phyloP scores from a whole-genome alignment of 768 basidiomycete genomes.

The Phylloporus sp. region DNA sequence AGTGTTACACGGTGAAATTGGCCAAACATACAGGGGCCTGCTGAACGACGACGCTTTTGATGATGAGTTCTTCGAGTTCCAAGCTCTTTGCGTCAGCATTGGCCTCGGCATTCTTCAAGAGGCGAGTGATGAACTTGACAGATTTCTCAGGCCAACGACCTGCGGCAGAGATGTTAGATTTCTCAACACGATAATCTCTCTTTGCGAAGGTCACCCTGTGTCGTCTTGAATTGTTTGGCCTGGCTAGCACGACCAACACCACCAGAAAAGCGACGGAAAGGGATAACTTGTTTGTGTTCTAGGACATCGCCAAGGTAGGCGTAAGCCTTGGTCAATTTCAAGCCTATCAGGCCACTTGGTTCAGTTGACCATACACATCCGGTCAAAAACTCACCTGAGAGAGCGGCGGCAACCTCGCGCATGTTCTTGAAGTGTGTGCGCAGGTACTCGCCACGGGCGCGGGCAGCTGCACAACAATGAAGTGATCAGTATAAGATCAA shows the following conservation, averaged over 20 bases:
- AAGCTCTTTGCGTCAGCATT: slow-evolving; percentile 98
- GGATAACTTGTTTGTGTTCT: slow-evolving; percentile 96
- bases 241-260: slow-evolving; percentile 93
- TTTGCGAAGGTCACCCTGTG: slow-evolving; percentile 68
- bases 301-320: slow-evolving; percentile 88
- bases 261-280: slow-evolving; percentile 93
- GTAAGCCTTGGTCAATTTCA: slow-evolving; percentile 94
- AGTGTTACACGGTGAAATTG: background rate
- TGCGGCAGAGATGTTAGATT: slow-evolving; percentile 28
- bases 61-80: slow-evolving; percentile 84
- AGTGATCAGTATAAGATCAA: slow-evolving; percentile 9
- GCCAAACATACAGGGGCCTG: slow-evolving; percentile 84
- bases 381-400: slow-evolving; percentile 62
- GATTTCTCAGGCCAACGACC: slow-evolving; percentile 99
- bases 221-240: slow-evolving; percentile 95
- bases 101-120: slow-evolving; percentile 98
- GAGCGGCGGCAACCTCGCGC: slow-evolving; percentile 95
- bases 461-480: slow-evolving; percentile 58
- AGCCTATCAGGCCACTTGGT: slow-evolving; percentile 46
- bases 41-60: slow-evolving; percentile 97
- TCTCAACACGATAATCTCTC: background rate
- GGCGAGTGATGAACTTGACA: slow-evolving; percentile 87
- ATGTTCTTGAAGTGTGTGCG: slow-evolving; percentile 99
- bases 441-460: slow-evolving; percentile 93
- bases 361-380: background rate